A percentile compares a stretch with the other conserved stretches of the same genome.
phyloP scores from a whole-genome alignment of 2,329 filamentous ascomycete genomes.

The Fusarium avenaceum region DNA sequence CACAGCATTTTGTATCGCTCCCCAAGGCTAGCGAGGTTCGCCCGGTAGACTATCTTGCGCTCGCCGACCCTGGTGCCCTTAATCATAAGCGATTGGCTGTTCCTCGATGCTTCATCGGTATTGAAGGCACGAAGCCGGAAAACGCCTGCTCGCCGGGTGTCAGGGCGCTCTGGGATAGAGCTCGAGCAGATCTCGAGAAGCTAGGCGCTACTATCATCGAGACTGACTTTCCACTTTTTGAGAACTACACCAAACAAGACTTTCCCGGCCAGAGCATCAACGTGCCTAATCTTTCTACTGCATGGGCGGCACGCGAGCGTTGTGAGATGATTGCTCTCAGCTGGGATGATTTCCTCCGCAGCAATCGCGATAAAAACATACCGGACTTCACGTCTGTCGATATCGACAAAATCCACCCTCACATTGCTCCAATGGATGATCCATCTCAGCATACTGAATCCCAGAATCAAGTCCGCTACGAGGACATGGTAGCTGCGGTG shows the following conservation, averaged over 20 bases:
- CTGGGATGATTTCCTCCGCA: conserved; percentile 1
- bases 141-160: neutral
- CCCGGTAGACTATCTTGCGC: neutral
- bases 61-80: neutral
- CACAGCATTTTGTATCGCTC: conserved; percentile 61
- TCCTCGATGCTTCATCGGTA: neutral
- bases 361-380: neutral
- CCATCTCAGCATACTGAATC: conserved; percentile 4
- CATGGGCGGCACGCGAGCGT: neutral
- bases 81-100: neutral
- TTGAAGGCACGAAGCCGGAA: neutral
- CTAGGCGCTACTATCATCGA: neutral
- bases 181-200: accelerated
- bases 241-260: neutral
- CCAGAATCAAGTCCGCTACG: conserved; percentile 11
- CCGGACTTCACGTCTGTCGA: neutral
- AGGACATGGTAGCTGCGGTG: neutral
- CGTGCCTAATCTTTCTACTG: neutral
- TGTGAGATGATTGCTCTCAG: conserved; percentile 14
- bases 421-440: conserved; percentile 9
- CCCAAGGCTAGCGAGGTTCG: conserved; percentile 53
- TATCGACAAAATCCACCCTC: neutral
- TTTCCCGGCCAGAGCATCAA: conserved; percentile 10
- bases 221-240: neutral
- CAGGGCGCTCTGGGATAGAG: neutral